Evolutionary conservation across 2,329 filamentous ascomycete genomes (phyloP).

Genomic region (Sporothrix brunneoviolacea): DNA sequence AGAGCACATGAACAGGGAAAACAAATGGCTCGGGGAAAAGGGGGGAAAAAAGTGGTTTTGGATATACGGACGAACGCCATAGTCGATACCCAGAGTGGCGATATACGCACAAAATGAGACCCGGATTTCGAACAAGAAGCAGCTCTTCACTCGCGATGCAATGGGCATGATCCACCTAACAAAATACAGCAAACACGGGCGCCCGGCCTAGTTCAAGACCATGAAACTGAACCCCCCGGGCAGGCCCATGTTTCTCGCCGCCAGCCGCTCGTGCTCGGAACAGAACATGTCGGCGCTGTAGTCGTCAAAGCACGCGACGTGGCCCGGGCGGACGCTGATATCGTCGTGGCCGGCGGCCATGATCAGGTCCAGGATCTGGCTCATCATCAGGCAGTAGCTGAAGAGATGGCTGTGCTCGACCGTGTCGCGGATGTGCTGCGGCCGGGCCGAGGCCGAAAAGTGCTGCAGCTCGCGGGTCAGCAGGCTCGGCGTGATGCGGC

Average conservation of each 20-base stretch:
- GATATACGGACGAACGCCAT: not conserved
- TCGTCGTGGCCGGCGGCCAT: constrained; percentile 24
- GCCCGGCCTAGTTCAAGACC: constrained; percentile 26
- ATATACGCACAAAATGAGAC: not conserved
- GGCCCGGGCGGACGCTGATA: constrained; percentile 1
- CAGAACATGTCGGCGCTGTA: constrained; percentile 22
- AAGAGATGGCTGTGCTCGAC: constrained; percentile 27
- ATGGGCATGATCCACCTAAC: too few relatives aligned
- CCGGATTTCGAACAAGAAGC: not conserved
- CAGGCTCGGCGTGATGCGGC: constrained; percentile 17
- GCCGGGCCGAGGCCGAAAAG: constrained; percentile 27
- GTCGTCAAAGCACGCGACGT: constrained; percentile 23
- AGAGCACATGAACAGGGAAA: not conserved
- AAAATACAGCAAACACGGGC: not conserved
- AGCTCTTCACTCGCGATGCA: too few relatives aligned
- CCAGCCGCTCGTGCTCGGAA: constrained; percentile 24
- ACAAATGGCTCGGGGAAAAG: constrained; percentile 1
- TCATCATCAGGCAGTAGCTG: constrained; percentile 27
- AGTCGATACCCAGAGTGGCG: constrained; percentile 5
- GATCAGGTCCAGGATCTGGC: constrained; percentile 28
- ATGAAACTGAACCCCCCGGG: constrained; percentile 33
- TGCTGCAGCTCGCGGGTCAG: constrained; percentile 25
- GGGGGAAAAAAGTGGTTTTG: constrained; percentile 1
- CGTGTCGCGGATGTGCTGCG: constrained; percentile 24
- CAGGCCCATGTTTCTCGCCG: constrained; percentile 30